Evolutionary conservation across 257 asterid species (phyloP).

Genomic region (Przewalskia tangutica): DNA sequence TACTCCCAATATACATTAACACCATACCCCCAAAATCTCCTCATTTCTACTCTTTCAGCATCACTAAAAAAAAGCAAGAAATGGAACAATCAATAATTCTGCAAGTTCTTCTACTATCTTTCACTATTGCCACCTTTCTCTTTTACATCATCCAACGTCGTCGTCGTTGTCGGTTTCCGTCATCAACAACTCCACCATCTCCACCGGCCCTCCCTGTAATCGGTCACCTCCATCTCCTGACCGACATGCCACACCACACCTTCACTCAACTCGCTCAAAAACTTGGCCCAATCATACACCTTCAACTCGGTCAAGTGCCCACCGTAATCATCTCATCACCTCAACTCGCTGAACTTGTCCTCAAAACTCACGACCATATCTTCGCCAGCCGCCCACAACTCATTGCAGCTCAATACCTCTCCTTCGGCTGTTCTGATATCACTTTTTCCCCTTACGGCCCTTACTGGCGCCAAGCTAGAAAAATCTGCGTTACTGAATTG

Average conservation of each 20-base stretch:
- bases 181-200: too few species aligned
- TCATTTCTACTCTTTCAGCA: too few species aligned
- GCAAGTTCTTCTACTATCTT: too few species aligned
- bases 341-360: constrained; percentile 19
- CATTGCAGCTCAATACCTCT: constrained; percentile 23
- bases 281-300: constrained; percentile 22
- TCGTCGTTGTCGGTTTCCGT: too few species aligned
- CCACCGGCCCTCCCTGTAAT: too few species aligned
- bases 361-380: constrained; percentile 18
- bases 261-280: constrained; percentile 13
- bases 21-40: too few species aligned
- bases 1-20: too few species aligned
- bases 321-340: constrained; percentile 25
- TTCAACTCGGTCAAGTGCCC: constrained; percentile 26
- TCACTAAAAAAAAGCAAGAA: too few species aligned
- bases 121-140: too few species aligned
- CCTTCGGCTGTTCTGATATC: constrained; percentile 30
- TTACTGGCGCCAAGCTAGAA: constrained; percentile 33
- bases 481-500: constrained; percentile 24
- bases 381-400: constrained; percentile 26
- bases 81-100: too few species aligned
- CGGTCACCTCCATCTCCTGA: constrained; percentile 17
- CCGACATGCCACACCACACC: constrained; percentile 22
- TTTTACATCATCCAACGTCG: too few species aligned
- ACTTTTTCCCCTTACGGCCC: constrained; percentile 33